Conservation (phyloP, 2,329 filamentous ascomycete species). For the Colletotrichum horii region DNA sequence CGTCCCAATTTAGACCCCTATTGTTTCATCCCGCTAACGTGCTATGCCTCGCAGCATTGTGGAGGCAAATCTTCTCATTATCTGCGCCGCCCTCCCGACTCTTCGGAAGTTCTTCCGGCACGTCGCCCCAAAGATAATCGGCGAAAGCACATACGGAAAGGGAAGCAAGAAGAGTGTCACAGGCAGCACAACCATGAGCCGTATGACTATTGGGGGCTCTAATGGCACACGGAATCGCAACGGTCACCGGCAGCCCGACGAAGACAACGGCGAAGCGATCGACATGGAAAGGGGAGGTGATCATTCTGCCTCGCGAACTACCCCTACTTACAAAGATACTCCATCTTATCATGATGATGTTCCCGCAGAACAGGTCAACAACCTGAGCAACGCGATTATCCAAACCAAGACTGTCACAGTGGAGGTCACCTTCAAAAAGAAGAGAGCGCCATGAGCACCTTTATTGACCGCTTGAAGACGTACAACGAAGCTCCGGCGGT, state of each 20-base stretch:
- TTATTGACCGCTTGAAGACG: neutral
- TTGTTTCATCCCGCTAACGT: neutral
- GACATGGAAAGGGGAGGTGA: neutral
- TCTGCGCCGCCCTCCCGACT: conserved; percentile 41
- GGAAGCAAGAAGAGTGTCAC: neutral
- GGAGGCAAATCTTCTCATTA: conserved; percentile 39
- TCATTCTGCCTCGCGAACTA: neutral
- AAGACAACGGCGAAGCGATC: neutral
- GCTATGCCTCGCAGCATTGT: conserved; percentile 29
- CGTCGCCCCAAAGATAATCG: conserved; percentile 26
- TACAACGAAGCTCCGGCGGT: neutral
- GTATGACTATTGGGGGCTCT: neutral
- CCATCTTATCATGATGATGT: neutral
- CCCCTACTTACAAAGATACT: neutral
- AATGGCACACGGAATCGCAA: neutral
- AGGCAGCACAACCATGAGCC: neutral
- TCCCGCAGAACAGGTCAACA: neutral
- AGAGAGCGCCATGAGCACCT: neutral
- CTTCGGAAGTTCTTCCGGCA: conserved; percentile 39
- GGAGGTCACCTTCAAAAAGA: neutral
- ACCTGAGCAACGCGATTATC: neutral
- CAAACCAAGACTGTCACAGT: conserved; percentile 8
- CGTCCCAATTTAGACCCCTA: neutral
- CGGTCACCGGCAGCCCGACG: neutral
- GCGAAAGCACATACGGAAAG: conserved; percentile 3